Evolutionary conservation across 139 green algal genomes (phyloP).

Genomic region (Chlamydomonas schloesseri): DNA sequence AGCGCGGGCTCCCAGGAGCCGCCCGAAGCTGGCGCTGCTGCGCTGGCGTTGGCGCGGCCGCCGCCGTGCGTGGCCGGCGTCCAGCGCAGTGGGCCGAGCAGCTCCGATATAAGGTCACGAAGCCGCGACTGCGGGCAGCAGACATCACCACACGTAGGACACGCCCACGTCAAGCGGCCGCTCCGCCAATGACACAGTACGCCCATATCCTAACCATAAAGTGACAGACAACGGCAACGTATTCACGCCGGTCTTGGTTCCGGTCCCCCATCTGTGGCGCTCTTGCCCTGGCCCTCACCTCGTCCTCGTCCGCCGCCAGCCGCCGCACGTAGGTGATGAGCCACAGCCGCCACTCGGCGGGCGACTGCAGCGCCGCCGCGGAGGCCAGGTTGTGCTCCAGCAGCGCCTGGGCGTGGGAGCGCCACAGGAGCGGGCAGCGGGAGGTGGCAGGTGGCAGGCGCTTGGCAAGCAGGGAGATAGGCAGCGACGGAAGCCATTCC

Average conservation of each 20-base stretch:
- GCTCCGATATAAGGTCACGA: slow-evolving; percentile 66
- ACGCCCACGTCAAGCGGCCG: too few relatives aligned
- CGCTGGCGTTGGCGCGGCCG: neutral
- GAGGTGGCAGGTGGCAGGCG: too few relatives aligned
- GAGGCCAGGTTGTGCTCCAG: slow-evolving; percentile 74
- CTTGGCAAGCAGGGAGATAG: too few relatives aligned
- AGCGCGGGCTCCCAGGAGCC: neutral
- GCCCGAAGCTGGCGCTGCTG: neutral
- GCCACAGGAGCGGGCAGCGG: too few relatives aligned
- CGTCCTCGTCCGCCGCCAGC: slow-evolving; percentile 58
- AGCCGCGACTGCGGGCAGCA: slow-evolving; percentile 57
- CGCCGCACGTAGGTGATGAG: slow-evolving; percentile 73
- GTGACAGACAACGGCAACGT: too few relatives aligned
- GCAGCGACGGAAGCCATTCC: too few relatives aligned
- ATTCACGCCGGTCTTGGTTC: too few relatives aligned
- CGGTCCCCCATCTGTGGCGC: too few relatives aligned
- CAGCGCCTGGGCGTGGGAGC: slow-evolving; percentile 34
- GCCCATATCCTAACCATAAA: too few relatives aligned
- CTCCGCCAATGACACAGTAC: too few relatives aligned
- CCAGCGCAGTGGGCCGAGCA: slow-evolving; percentile 67
- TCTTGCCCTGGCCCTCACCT: slow-evolving; percentile 24
- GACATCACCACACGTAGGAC: too few relatives aligned
- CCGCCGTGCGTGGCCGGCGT: neutral
- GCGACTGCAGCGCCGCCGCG: slow-evolving; percentile 60
- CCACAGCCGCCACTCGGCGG: slow-evolving; percentile 72